Conservation (phyloP, 495 filamentous ascomycete species). For the Podospora anserina region DNA sequence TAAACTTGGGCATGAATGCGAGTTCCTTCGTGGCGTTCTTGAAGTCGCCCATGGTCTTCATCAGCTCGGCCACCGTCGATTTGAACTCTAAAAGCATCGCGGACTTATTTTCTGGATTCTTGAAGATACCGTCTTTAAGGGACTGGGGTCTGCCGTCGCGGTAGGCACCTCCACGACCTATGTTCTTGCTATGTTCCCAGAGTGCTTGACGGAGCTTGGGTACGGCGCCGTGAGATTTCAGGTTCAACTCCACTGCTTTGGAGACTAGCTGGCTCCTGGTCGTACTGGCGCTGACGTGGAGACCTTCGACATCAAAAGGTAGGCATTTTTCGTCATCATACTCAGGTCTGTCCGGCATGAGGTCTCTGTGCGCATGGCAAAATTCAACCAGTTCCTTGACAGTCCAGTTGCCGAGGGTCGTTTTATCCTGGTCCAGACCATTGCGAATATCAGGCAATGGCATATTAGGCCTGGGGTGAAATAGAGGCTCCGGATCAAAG, state of each 20-base stretch:
- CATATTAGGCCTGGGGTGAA: background rate
- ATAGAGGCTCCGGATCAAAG: background rate
- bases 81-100: background rate
- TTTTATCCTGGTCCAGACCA: background rate
- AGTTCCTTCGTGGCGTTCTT: constrained; percentile 10
- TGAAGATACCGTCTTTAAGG: constrained; percentile 7
- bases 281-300: background rate
- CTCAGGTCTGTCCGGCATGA: background rate
- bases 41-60: constrained; percentile 16
- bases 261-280: background rate
- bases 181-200: constrained; percentile 7
- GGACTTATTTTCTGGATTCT: background rate
- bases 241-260: background rate
- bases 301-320: background rate
- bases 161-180: constrained; percentile 5
- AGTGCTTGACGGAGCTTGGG: background rate
- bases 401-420: background rate
- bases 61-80: constrained; percentile 14
- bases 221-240: background rate
- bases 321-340: background rate
- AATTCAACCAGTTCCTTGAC: background rate
- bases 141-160: constrained; percentile 20
- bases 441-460: background rate
- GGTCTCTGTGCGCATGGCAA: background rate
- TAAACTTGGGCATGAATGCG: background rate